A percentile compares a stretch with the other conserved stretches of the same genome.
These are phyloP conservation scores for Aspergillus leporis DNA, from an alignment of 495 filamentous ascomycete species.

Conservation along the genomic window DNA sequence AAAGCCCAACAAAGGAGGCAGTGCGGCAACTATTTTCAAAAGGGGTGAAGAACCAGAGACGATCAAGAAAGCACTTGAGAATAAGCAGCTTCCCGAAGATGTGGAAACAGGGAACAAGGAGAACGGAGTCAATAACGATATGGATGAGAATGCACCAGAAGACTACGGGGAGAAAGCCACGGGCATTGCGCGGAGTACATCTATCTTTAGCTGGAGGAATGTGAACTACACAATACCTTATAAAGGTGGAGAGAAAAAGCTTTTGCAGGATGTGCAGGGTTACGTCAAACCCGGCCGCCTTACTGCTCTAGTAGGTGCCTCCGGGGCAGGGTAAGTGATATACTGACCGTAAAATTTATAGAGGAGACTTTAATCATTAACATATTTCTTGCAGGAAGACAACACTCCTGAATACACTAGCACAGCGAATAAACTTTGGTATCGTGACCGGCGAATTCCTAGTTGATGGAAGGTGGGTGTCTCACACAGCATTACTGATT, in stretches of 20 bases:
- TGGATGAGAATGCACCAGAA: constrained; percentile 25
- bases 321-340: constrained; percentile 55
- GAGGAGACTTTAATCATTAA: constrained; percentile 5
- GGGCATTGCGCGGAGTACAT: constrained; percentile 57
- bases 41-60: constrained; percentile 58
- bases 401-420: constrained; percentile 54
- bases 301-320: constrained; percentile 68
- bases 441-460: constrained; percentile 51
- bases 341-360: background rate
- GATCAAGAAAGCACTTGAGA: constrained; percentile 45
- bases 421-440: constrained; percentile 56
- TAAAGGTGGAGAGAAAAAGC: constrained; percentile 55
- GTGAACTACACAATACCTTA: constrained; percentile 74
- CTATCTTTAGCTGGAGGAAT: constrained; percentile 75
- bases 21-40: constrained; percentile 68
- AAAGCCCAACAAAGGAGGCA: constrained; percentile 71
- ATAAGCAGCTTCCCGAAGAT: constrained; percentile 40
- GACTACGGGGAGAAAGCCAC: constrained; percentile 29
- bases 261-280: constrained; percentile 66
- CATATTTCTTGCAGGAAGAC: constrained; percentile 47
- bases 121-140: constrained; percentile 21
- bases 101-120: constrained; percentile 48
- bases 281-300: constrained; percentile 71
- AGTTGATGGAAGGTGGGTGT: constrained; percentile 51
- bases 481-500: background rate